Conservation (phyloP, 352 stramenopile species). For the Phytophthora fragariaefolia region DNA sequence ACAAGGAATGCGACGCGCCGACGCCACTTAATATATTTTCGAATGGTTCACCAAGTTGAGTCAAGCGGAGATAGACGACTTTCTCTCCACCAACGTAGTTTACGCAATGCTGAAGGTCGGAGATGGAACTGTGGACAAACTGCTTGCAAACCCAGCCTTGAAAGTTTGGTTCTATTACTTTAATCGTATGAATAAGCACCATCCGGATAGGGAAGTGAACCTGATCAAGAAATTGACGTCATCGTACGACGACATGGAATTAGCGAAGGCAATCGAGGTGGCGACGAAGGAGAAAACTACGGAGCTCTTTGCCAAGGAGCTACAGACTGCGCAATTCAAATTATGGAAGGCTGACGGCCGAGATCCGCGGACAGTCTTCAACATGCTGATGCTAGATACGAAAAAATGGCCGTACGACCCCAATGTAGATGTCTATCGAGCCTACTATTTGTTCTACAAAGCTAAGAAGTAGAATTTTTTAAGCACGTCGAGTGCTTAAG, state of each 20-base stretch:
- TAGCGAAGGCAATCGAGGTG: conserved; percentile 9
- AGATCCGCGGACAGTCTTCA: background rate
- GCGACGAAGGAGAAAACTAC: conserved; percentile 5
- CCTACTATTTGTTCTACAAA: background rate
- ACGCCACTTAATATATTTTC: too few relatives aligned
- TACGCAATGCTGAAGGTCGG: background rate
- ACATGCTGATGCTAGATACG: background rate
- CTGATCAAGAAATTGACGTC: background rate
- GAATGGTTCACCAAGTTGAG: too few relatives aligned
- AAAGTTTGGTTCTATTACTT: conserved; percentile 6
- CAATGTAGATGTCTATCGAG: background rate
- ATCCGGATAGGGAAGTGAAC: background rate
- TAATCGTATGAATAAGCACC: background rate
- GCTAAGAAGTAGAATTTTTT: background rate
- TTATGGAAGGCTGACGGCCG: background rate
- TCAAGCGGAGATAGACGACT: too few relatives aligned
- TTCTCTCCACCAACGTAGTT: background rate
- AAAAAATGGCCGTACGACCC: background rate
- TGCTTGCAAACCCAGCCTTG: background rate
- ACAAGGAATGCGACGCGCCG: too few relatives aligned
- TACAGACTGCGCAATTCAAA: background rate
- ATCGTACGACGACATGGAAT: background rate
- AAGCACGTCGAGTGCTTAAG: background rate
- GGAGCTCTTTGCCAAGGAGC: background rate
- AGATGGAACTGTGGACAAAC: background rate